A percentile compares a stretch with the other conserved stretches of the same genome.
These are phyloP conservation scores for Yamadazyma endophytica DNA, from an alignment of 805 yeast genomes.

Conservation along the genomic window DNA sequence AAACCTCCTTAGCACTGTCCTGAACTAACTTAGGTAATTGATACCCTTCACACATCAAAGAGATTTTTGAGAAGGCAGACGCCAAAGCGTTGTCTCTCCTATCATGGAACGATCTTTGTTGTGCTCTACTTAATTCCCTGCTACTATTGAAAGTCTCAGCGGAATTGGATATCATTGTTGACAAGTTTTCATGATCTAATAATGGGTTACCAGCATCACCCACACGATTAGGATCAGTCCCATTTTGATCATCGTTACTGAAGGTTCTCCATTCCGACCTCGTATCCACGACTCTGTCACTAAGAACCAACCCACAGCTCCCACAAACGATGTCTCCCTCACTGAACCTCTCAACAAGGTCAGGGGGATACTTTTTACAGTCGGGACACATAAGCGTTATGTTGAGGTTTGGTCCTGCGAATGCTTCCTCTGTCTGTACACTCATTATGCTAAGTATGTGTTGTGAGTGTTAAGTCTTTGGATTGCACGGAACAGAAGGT, in stretches of 20 bases:
- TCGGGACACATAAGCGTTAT: conserved; percentile 93
- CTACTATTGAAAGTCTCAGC: conserved; percentile 83
- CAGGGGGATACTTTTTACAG: conserved; percentile 94
- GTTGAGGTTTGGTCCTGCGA: conserved; percentile 75
- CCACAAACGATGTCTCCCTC: conserved; percentile 99
- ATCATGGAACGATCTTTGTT: conserved; percentile 79
- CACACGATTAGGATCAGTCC: conserved; percentile 98
- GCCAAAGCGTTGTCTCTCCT: conserved; percentile 83
- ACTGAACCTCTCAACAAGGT: conserved; percentile 87
- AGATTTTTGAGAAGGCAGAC: conserved; percentile 83
- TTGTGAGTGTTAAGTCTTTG: no score
- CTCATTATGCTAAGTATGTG: no score
- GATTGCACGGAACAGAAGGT: no score
- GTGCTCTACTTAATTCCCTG: conserved; percentile 88
- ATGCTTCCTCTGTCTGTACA: no score
- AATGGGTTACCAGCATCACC: conserved; percentile 96
- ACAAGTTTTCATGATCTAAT: conserved; percentile 84
- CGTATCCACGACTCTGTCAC: conserved; percentile 89
- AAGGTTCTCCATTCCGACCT: conserved; percentile 99
- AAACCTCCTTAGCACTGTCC: conserved; percentile 96
- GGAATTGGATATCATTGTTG: conserved; percentile 85
- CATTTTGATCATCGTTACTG: conserved; percentile 95
- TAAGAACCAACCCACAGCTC: conserved; percentile 88
- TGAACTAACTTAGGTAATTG: conserved; percentile 92
- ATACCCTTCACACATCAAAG: conserved; percentile 96